A percentile compares a stretch with the other conserved stretches of the same genome.
phyloP scores from a whole-genome alignment of 129 eudicot genomes.

The Chrysanthemum makinoi region DNA sequence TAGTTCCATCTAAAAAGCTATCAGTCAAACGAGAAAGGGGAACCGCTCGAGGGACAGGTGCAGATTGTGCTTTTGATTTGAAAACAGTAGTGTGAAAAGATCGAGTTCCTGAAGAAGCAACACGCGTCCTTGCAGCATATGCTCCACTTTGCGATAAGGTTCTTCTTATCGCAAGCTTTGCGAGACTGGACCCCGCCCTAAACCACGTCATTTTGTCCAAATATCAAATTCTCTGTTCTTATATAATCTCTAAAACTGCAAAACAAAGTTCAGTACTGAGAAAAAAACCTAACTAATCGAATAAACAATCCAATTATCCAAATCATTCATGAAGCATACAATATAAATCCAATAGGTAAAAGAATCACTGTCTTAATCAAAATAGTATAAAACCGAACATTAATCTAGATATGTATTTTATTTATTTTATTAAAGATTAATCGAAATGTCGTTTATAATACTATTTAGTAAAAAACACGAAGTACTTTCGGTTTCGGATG shows the following conservation, averaged over 20 bases:
- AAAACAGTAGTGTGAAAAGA: constrained; percentile 57
- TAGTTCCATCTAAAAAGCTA: constrained; percentile 93
- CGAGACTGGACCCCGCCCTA: constrained; percentile 82
- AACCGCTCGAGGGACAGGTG: constrained; percentile 92
- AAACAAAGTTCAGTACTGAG: neutral
- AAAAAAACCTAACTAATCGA: constrained; percentile 10
- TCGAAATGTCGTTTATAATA: no score
- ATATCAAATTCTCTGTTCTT: constrained; percentile 13
- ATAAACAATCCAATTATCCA: neutral
- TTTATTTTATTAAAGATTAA: no score
- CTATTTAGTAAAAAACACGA: no score
- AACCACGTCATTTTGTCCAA: constrained; percentile 72
- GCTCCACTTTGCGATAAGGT: constrained; percentile 58
- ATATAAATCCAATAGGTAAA: neutral
- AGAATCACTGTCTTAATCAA: no score
- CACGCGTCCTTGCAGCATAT: constrained; percentile 46
- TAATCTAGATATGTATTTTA: no score
- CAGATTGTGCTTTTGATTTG: constrained; percentile 68
- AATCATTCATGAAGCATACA: constrained; percentile 4
- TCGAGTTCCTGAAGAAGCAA: constrained; percentile 40
- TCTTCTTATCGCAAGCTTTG: constrained; percentile 76
- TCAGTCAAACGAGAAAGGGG: constrained; percentile 89
- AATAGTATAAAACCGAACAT: no score
- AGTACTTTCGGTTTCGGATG: no score
- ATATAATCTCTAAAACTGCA: constrained; percentile 14